These are phyloP conservation scores for Clavispora santaluciae DNA, from an alignment of 805 yeast species.

Conservation along the genomic window DNA sequence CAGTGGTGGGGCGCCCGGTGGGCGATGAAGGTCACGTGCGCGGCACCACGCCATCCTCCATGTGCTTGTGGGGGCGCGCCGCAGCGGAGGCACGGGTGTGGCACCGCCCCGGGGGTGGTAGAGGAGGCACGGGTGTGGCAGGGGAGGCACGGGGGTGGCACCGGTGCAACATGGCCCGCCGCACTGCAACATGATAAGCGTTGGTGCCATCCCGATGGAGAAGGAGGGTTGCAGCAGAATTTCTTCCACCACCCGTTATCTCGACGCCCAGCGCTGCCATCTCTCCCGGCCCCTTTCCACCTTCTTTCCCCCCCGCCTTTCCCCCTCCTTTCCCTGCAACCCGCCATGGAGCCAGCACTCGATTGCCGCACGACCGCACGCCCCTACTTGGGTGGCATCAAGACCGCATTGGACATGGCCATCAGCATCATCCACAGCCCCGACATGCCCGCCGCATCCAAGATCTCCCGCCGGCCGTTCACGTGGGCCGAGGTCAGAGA, in stretches of 20 bases:
- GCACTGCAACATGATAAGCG: neutral
- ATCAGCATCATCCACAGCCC: constrained; percentile 20
- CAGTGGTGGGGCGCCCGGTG: neutral
- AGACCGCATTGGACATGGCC: constrained; percentile 2
- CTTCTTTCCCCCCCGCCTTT: neutral
- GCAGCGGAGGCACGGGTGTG: neutral
- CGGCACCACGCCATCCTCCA: neutral
- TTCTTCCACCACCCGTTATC: too few species aligned
- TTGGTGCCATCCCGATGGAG: neutral
- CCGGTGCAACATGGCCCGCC: neutral
- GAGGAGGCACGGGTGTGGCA: neutral
- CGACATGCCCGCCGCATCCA: constrained; percentile 36
- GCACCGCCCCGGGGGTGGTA: too few species aligned
- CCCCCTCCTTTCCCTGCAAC: neutral
- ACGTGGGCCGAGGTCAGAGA: constrained; percentile 42
- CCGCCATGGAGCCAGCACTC: neutral
- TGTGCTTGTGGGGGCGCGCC: neutral
- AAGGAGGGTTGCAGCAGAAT: too few species aligned
- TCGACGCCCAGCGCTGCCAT: too few species aligned
- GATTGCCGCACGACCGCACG: neutral
- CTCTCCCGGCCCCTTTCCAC: too few species aligned
- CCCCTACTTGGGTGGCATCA: neutral
- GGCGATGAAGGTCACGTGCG: neutral
- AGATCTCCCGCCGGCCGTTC: constrained; percentile 34
- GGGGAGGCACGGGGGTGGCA: too few species aligned